Base-by-base conservation (phyloP, 1,139 yeast species). In the Hemisphaericaspora xylofermentans region DNA sequence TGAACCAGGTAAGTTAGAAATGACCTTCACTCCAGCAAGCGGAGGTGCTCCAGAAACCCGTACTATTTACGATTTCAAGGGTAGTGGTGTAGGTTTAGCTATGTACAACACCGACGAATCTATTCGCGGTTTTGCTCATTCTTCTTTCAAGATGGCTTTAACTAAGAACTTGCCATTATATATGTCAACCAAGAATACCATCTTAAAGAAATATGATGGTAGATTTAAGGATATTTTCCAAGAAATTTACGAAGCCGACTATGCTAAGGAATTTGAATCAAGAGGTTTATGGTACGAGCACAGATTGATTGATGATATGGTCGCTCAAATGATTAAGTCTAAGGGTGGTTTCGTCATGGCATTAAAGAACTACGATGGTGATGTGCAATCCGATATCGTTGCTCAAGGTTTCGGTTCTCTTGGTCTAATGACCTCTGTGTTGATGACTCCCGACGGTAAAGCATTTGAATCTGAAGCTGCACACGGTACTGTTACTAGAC, bases 321-420 rank as follows among this genome's bases (percentile, higher is more conserved):
- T 85, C 48, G 94, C 94, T 4, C 94, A 85, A 66, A 85, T 85
- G 94, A 68, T 85, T 60, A 85, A 85, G 63, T 84, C 91, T 21
- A 82, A 80, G 59, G 94, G 94, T 61, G 94, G 94, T 9, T 85
- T 78, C 59, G 80, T 85, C 52, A 82, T 85, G 74, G 94, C 94
- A 37, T 74, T 85, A 76, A 85, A 85, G 66, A 85, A 85, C 65
- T 85, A 85, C 59, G 94, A 85, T 61, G 94, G 94, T 64, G 94
- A 85, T 63, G 94, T 85, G 42, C 88, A 84, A 64, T 81, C 88
- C 6, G 94, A 85, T 61, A 84, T 85, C 53, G 91, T 85, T 42
- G 94, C 94, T 14, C 94, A 85, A 66, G 94, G 94, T 35, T 85
- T 85, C 53, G 94, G 94, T 21, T 85, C 93, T 6, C 69, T 85